phyloP scores from a whole-genome alignment of 2,329 filamentous ascomycete genomes.

The Ophiostoma sp. region DNA sequence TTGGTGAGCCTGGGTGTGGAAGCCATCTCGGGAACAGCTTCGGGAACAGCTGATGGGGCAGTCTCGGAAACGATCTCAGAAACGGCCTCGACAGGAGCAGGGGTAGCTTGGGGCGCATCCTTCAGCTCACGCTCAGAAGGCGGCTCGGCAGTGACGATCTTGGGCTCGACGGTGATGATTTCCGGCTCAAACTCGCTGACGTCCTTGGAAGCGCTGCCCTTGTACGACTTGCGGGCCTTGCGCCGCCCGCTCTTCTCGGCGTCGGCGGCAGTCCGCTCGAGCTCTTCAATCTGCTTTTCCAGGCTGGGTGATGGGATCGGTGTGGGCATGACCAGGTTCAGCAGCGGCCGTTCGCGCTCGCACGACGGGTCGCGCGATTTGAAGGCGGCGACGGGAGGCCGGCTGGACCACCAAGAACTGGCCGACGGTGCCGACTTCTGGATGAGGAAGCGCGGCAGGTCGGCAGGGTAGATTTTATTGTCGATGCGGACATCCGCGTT shows the following conservation, averaged over 20 bases:
- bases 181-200: conserved; percentile 4
- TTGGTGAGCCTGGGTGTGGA: conserved; percentile 8
- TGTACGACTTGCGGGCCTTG: neutral
- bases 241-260: neutral
- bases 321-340: conserved; percentile 59
- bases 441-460: conserved; percentile 31
- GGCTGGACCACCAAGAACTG: neutral
- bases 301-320: conserved; percentile 48
- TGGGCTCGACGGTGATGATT: conserved; percentile 27
- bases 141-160: conserved; percentile 19
- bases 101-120: neutral
- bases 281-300: conserved; percentile 36
- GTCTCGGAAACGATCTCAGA: neutral
- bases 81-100: neutral
- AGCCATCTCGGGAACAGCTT: neutral
- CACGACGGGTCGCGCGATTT: conserved; percentile 49
- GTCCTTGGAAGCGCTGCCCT: neutral
- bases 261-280: conserved; percentile 12
- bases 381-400: conserved; percentile 36
- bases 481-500: conserved; percentile 61
- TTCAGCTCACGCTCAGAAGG: conserved; percentile 15
- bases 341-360: conserved; percentile 51
- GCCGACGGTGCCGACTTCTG: neutral
- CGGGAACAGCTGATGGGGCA: neutral
- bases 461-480: conserved; percentile 18